Evolutionary conservation across 2,329 filamentous ascomycete species (phyloP).

Genomic region (Falciphora oryzae): DNA sequence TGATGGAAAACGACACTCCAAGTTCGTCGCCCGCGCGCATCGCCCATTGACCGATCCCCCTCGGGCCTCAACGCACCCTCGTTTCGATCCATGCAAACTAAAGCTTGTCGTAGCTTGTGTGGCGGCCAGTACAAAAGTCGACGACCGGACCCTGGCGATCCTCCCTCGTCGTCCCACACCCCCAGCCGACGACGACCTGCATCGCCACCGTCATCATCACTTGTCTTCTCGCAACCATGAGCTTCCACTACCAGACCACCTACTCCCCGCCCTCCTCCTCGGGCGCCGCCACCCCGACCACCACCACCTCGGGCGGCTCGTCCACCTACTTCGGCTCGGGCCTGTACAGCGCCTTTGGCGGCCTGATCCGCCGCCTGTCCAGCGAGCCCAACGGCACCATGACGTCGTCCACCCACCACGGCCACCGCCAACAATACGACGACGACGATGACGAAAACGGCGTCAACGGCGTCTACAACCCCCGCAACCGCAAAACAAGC

Average conservation of each 20-base stretch:
- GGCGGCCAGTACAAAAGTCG: neutral
- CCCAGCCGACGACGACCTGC: too few relatives aligned
- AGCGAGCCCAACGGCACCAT: constrained; percentile 32
- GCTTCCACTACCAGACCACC: constrained; percentile 13
- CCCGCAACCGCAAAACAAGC: constrained; percentile 24
- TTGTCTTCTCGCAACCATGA: constrained; percentile 13
- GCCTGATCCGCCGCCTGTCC: constrained; percentile 63
- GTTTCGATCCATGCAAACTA: neutral
- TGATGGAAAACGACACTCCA: too few relatives aligned
- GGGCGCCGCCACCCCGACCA: constrained; percentile 23
- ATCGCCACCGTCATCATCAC: neutral
- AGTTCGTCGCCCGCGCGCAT: too few relatives aligned
- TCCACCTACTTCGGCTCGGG: constrained; percentile 26
- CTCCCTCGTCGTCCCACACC: neutral
- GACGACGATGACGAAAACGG: constrained; percentile 30
- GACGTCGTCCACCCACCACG: constrained; percentile 8
- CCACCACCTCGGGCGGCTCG: constrained; percentile 19
- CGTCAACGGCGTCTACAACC: constrained; percentile 52
- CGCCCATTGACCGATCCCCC: too few relatives aligned
- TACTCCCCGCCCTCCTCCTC: constrained; percentile 15
- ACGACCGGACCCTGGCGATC: neutral
- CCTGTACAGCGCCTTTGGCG: constrained; percentile 44
- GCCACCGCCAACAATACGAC: constrained; percentile 17
- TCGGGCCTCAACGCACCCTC: neutral
- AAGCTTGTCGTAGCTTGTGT: neutral